Evolutionary conservation across 2,329 filamentous ascomycete species (phyloP).

Genomic region (Rutstroemia sydowiana): DNA sequence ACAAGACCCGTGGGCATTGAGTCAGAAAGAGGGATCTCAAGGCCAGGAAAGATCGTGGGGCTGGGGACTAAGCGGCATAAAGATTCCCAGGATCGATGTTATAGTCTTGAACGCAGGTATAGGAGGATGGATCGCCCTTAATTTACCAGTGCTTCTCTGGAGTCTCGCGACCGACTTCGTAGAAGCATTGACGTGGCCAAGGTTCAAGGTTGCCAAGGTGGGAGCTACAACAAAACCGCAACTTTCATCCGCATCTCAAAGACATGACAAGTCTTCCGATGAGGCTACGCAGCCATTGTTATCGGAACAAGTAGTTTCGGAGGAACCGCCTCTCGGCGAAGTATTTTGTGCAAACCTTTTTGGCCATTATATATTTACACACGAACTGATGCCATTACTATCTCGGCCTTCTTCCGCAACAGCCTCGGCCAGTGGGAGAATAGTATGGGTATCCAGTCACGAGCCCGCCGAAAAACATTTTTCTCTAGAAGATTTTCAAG

Average conservation of each 20-base stretch:
- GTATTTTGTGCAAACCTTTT: slow-evolving; percentile 92
- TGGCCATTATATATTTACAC: slow-evolving; percentile 84
- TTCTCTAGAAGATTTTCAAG: slow-evolving; percentile 70
- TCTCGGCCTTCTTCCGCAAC: slow-evolving; percentile 23
- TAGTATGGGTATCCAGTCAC: slow-evolving; percentile 83
- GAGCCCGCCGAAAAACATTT: slow-evolving; percentile 50
- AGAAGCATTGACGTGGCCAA: slow-evolving; percentile 67
- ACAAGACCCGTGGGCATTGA: slow-evolving; percentile 29
- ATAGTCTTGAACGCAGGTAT: slow-evolving; percentile 84
- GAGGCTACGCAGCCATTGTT: slow-evolving; percentile 25
- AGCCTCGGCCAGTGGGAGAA: slow-evolving; percentile 28
- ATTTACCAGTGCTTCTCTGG: slow-evolving; percentile 55
- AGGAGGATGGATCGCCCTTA: slow-evolving; percentile 74
- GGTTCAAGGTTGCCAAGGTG: slow-evolving; percentile 58
- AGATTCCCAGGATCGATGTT: slow-evolving; percentile 65
- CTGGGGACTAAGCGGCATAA: slow-evolving; percentile 35
- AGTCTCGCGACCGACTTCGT: slow-evolving; percentile 52
- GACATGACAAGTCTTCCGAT: background rate
- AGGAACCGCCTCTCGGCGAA: slow-evolving; percentile 61
- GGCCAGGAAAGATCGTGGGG: slow-evolving; percentile 37
- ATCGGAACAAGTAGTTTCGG: slow-evolving; percentile 13
- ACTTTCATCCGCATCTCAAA: slow-evolving; percentile 24
- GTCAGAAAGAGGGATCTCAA: slow-evolving; percentile 46
- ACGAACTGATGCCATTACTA: slow-evolving; percentile 71
- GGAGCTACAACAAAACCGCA: slow-evolving; percentile 50